Base-by-base conservation (phyloP, 345 rosid species). In the Citrus mangshanensis region DNA sequence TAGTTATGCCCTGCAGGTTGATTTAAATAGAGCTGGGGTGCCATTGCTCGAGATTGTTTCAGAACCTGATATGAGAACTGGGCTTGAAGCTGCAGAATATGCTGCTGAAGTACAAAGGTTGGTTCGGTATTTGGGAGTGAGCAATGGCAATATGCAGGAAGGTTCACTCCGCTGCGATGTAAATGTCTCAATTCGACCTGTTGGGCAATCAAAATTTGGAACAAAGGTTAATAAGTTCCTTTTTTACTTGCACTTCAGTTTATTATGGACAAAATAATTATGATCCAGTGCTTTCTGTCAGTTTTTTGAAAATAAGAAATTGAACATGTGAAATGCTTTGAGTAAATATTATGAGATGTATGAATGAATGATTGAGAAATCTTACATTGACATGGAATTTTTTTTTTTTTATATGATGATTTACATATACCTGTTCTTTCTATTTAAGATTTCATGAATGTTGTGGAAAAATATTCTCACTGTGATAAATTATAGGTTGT, bases 11-110 rank as follows among this genome's bases (percentile, higher is more conserved):
- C 72, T 88, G 78, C 84, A 93, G 95, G 99, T 95, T 74, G 97
- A 92, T 89, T 67, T 94, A 81, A 96, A 96, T 84, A 91, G 98
- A 86, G 99, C 98, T 68, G 99, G 98, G 8, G 98, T 96, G 46
- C 98, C 99, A 42, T 88, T 96, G 83, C 97, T 96, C 82, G 99
- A 96, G 86, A 88, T 96, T 78, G 98, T 96, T 61, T 96, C 97
- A 82, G 99, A 96, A 80, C 98, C 99, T 77, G 95, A 96, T 89
- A 94, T 96, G 98, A 86, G 98, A 83, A 94, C 81, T 85, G 97
- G 98, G 38, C 71, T 87, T 19, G 97, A 91, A 85, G 98, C 97
- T 10, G 93, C 97, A 55, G 97, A 96, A 78, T 94, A 91, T 77
- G 97, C 93, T 6, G 86, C 89, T 62, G 98, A 93, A 80, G 63